A percentile compares a stretch with the other conserved stretches of the same genome.
Evolutionary conservation across 148 eudicot genomes (phyloP).

Genomic region (Vaccinium myrtillus): DNA sequence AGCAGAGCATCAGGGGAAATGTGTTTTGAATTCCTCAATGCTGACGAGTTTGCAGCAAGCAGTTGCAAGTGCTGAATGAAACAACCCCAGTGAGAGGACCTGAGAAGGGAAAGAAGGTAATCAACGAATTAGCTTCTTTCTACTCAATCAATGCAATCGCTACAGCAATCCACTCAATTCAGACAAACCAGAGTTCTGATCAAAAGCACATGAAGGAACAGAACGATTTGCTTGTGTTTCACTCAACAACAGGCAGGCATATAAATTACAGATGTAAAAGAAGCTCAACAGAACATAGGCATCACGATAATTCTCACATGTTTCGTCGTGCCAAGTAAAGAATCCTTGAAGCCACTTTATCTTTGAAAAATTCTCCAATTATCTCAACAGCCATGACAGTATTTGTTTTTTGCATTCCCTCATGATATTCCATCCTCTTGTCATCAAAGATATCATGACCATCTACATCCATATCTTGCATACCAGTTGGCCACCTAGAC

Average conservation of each 20-base stretch:
- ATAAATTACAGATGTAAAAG: not conserved
- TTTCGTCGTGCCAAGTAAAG: constrained; percentile 79
- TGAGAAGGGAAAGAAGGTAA: constrained; percentile 25
- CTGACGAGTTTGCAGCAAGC: constrained; percentile 61
- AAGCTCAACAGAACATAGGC: constrained; percentile 9
- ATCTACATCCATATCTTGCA: constrained; percentile 74
- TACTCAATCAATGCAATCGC: constrained; percentile 1
- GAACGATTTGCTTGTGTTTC: not conserved
- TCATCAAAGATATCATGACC: constrained; percentile 41
- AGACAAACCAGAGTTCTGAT: not conserved
- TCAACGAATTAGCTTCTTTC: constrained; percentile 1
- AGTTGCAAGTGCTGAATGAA: constrained; percentile 56
- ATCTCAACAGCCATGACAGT: constrained; percentile 80
- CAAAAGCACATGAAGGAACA: not conserved
- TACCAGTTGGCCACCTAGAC: constrained; percentile 58
- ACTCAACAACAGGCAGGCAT: constrained; percentile 4
- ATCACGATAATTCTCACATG: constrained; percentile 45
- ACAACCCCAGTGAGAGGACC: constrained; percentile 68
- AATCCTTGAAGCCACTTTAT: constrained; percentile 62
- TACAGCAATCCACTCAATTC: not conserved
- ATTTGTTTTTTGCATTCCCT: constrained; percentile 48
- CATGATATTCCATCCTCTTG: constrained; percentile 47
- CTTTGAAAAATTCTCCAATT: constrained; percentile 58
- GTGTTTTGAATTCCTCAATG: constrained; percentile 66
- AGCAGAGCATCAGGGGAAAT: constrained; percentile 61